phyloP scores from a whole-genome alignment of 1,284 basidiomycete genomes.

The Ganoderma resinaceum region DNA sequence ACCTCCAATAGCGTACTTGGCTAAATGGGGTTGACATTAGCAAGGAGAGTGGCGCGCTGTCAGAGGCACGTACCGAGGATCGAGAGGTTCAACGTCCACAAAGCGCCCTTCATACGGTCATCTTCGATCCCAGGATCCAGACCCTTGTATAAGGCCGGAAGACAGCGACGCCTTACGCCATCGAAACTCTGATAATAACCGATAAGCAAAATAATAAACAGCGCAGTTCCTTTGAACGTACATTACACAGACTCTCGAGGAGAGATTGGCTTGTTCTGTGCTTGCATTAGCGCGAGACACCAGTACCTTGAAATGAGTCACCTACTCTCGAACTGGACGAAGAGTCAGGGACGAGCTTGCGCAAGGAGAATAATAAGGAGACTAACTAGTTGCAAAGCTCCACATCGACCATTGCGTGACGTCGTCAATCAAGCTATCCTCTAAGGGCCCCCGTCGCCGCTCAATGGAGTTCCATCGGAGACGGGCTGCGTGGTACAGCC shows the following conservation, averaged over 20 bases:
- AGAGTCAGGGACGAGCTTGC: background rate
- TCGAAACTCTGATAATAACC: constrained; percentile 66
- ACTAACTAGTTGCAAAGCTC: constrained; percentile 71
- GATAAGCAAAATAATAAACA: background rate
- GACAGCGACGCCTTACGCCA: constrained; percentile 71
- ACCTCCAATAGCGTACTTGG: constrained; percentile 69
- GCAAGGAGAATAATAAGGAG: constrained; percentile 39
- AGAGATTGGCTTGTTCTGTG: constrained; percentile 64
- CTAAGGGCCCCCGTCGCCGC: constrained; percentile 71
- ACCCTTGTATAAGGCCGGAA: constrained; percentile 73
- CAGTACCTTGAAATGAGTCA: constrained; percentile 6
- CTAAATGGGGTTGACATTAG: constrained; percentile 30
- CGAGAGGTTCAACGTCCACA: constrained; percentile 82
- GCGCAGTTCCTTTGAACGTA: constrained; percentile 37
- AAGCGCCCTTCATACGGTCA: constrained; percentile 91
- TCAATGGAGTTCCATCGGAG: constrained; percentile 77
- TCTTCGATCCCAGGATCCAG: constrained; percentile 81
- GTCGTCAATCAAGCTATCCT: constrained; percentile 83
- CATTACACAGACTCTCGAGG: constrained; percentile 63
- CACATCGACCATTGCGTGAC: constrained; percentile 87
- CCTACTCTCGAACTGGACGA: constrained; percentile 59
- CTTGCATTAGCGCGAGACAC: constrained; percentile 9
- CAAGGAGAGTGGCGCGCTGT: no score
- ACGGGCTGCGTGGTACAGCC: constrained; percentile 72
- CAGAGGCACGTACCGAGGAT: constrained; percentile 54